Base-by-base conservation (phyloP, 495 filamentous ascomycete genomes). In the Arthonia radiata region DNA sequence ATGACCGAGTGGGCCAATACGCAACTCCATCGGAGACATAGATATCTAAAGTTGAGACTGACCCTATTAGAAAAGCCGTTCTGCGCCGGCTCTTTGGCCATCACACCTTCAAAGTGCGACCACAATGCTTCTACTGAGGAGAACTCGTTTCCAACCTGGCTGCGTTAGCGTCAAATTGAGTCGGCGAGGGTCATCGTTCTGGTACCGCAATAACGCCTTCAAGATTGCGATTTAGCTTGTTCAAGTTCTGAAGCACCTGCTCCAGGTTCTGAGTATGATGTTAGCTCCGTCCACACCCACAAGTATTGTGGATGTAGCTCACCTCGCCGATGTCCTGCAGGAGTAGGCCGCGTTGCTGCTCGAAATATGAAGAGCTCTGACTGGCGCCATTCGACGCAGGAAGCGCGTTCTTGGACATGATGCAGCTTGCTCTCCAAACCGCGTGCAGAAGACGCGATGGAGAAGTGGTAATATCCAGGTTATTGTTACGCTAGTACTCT, bases 31-130 rank as follows among this genome's bases (percentile, higher is more conserved):
- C n/a, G n/a, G n/a, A n/a, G n/a, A n/a, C n/a, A n/a, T n/a, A n/a
- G n/a, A n/a, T n/a, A n/a, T n/a, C n/a, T n/a, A n/a, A n/a, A n/a
- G n/a, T n/a, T n/a, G n/a, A n/a, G n/a, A n/a, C n/a, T n/a, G n/a
- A n/a, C n/a, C n/a, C n/a, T n/a, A n/a, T n/a, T n/a, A n/a, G n/a
- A n/a, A n/a, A n/a, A n/a, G n/a, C n/a, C n/a, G 18, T 43, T 50
- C 13, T 49, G 50, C 34, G 66, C 67, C 0, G 53, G 49, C 21
- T 76, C 70, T 34, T 68, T 72, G 11, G 67, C 78, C 83, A 93
- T 94, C 35, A 93, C 82, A 30, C 71, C 72, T 56, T 97, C 86
- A 41, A 97, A 97, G 32, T 89, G 78, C 18, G 73, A 81, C 86
- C 86, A 97, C 18, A 97, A 60, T 15, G 78, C 79, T 49, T 97